Base-by-base conservation (phyloP, 495 filamentous ascomycete species). In the Penicillium goetzii region DNA sequence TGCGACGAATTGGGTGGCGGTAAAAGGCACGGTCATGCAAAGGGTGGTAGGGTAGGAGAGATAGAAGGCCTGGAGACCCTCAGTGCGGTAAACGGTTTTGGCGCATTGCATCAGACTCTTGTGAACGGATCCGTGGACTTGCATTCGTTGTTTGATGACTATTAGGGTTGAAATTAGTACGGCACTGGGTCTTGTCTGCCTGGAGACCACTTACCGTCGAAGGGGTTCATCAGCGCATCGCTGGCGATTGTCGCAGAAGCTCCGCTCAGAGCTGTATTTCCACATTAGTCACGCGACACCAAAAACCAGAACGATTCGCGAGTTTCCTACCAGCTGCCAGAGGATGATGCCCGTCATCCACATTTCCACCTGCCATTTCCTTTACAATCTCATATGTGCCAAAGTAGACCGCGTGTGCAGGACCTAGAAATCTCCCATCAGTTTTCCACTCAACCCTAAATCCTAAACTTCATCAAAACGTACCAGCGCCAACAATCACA, bases 91-190 rank as follows among this genome's bases (percentile, higher is more conserved):
- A 55, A 98, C 88, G 54, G 90, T 86, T 71, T 81, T 85, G 34
- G 93, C 92, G 82, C 95, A 99, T 72, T 97, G 89, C 41, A 80
- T 68, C 73, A 97, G 87, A 10, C 88, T 91, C 69, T 86, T 89
- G 78, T 97, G 96, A 45, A 88, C 84, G n/a, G 96, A 98, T 63
- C 93, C 89, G 66, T 97, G 92, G 58, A 99, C 89, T 74, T 99
- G 95, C 95, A 99, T 99, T 54, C 95, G 90, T 75, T 99, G 95
- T 79, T 99, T 99, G 82, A 99, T 95, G 34, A 99, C 95, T 97
- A 69, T 12, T 61, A 23, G 15, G 33, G 3, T 10, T 3, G 4
- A 32, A 7, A 59, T 77, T 56, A 76, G 72, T 38, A 9, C 11
- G 15, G 7, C 19, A 15, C 33, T 19, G 49, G 26, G 11, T n/a